Conservation (phyloP, 495 filamentous ascomycete genomes). For the Melanomma pulvis-pyrius region DNA sequence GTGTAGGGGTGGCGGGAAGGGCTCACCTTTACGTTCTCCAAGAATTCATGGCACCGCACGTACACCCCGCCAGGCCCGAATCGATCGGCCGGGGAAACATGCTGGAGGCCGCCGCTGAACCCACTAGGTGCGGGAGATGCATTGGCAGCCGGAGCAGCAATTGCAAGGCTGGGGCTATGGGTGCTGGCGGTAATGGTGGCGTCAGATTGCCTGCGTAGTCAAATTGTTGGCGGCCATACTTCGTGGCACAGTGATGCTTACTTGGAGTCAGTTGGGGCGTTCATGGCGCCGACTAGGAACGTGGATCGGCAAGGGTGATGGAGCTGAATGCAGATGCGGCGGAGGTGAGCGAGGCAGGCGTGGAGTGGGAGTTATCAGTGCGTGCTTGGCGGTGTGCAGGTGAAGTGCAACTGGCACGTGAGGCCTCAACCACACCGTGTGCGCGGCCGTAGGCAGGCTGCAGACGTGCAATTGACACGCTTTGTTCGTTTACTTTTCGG, state of each 20-base stretch:
- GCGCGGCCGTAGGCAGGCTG: too few relatives aligned
- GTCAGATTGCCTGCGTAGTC: too few relatives aligned
- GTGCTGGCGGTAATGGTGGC: too few relatives aligned
- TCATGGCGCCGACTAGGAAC: background rate
- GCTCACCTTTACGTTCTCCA: slow-evolving; percentile 12
- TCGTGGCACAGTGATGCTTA: background rate
- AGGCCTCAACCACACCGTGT: background rate
- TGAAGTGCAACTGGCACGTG: background rate
- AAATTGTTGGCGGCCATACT: too few relatives aligned
- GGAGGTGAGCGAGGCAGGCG: too few relatives aligned
- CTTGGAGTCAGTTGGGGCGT: background rate
- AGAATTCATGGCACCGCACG: background rate
- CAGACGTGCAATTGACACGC: background rate
- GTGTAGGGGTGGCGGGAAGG: background rate
- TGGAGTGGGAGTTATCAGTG: too few relatives aligned
- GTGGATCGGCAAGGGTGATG: background rate
- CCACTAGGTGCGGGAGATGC: too few relatives aligned
- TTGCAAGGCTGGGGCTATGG: too few relatives aligned
- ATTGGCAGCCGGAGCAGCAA: too few relatives aligned
- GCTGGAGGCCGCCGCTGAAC: background rate
- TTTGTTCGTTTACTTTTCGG: background rate
- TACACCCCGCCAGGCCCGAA: background rate
- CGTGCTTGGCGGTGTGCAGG: too few relatives aligned
- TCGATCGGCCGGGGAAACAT: background rate
- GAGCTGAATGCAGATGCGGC: background rate